Percentiles rank a stretch among this genome's conserved stretches.
Evolutionary conservation across 306 rosid species (phyloP).

Genomic region (Lathyrus tuberosus): DNA sequence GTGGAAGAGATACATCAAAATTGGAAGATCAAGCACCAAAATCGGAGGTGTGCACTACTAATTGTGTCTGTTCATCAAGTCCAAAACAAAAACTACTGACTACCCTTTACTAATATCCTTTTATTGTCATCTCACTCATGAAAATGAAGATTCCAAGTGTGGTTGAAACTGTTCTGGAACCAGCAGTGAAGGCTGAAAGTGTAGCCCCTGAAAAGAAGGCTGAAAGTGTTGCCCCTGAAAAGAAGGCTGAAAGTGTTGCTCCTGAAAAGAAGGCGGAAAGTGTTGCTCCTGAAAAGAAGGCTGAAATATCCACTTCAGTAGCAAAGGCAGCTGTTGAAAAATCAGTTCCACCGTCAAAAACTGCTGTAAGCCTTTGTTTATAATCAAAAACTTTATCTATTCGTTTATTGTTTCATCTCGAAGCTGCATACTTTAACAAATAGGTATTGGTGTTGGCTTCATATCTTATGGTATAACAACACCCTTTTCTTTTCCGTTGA

Average conservation of each 20-base stretch:
- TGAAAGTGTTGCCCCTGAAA: conserved; percentile 40
- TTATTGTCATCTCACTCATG: conserved; percentile 7
- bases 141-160: conserved; percentile 46
- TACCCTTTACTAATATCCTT: conserved; percentile 23
- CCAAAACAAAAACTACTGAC: conserved; percentile 8
- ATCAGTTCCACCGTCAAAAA: conserved; percentile 57
- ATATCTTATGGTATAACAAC: conserved; percentile 3
- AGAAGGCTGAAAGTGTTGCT: conserved; percentile 32
- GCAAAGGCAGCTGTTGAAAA: conserved; percentile 51
- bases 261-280: conserved; percentile 52
- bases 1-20: conserved; percentile 58
- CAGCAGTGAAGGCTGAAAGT: conserved; percentile 47
- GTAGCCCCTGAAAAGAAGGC: conserved; percentile 50
- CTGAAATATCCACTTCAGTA: conserved; percentile 44
- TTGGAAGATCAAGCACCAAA: conserved; percentile 60
- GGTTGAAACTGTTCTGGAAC: conserved; percentile 44
- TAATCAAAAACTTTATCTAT: not conserved
- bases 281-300: conserved; percentile 50
- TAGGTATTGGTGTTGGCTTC: not conserved
- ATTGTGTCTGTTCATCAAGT: conserved; percentile 30
- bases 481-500: not conserved
- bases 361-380: conserved; percentile 52
- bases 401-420: not conserved
- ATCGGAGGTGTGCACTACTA: conserved; percentile 64
- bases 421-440: not conserved